These are phyloP conservation scores for Malbranchea zuffiana DNA, from an alignment of 2,329 filamentous ascomycete species.

Conservation along the genomic window DNA sequence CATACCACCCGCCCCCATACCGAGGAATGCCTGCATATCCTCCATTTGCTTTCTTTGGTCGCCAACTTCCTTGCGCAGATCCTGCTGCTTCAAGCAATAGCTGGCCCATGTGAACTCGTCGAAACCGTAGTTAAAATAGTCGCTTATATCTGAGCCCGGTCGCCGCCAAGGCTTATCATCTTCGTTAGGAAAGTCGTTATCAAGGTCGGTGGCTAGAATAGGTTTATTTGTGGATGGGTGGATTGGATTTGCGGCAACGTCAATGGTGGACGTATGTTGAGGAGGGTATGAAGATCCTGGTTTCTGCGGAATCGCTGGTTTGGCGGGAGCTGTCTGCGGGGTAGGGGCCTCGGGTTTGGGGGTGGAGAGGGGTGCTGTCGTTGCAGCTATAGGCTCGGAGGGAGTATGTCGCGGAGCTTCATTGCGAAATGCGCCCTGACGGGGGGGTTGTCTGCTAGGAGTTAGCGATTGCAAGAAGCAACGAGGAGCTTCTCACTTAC, in stretches of 20 bases:
- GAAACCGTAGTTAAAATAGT: slow-evolving; percentile 99
- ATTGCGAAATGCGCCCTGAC: slow-evolving; percentile 28
- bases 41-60: slow-evolving; percentile 64
- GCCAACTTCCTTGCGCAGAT: slow-evolving; percentile 62
- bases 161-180: slow-evolving; percentile 87
- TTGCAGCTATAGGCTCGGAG: slow-evolving; percentile 23
- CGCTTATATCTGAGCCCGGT: slow-evolving; percentile 84
- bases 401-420: slow-evolving; percentile 28
- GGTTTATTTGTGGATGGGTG: slow-evolving; percentile 67
- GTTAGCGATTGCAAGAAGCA: slow-evolving; percentile 1
- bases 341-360: slow-evolving; percentile 22
- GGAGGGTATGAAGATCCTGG: slow-evolving; percentile 56
- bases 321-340: slow-evolving; percentile 24
- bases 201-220: slow-evolving; percentile 68
- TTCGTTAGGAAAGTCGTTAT: slow-evolving; percentile 59
- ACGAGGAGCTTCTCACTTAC: slow-evolving; percentile 21
- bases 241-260: slow-evolving; percentile 70
- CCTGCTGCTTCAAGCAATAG: slow-evolving; percentile 81
- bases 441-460: slow-evolving; percentile 27
- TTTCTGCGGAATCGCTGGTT: slow-evolving; percentile 36
- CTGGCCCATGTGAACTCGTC: slow-evolving; percentile 97
- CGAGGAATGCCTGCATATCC: slow-evolving; percentile 51
- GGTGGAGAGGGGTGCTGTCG: slow-evolving; percentile 27
- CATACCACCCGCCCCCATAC: slow-evolving; percentile 33
- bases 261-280: slow-evolving; percentile 64